Evolutionary conservation across 495 filamentous ascomycete genomes (phyloP), one percentile per base, ranked within the genome.

Genomic region (Aspergillus wentii): DNA sequence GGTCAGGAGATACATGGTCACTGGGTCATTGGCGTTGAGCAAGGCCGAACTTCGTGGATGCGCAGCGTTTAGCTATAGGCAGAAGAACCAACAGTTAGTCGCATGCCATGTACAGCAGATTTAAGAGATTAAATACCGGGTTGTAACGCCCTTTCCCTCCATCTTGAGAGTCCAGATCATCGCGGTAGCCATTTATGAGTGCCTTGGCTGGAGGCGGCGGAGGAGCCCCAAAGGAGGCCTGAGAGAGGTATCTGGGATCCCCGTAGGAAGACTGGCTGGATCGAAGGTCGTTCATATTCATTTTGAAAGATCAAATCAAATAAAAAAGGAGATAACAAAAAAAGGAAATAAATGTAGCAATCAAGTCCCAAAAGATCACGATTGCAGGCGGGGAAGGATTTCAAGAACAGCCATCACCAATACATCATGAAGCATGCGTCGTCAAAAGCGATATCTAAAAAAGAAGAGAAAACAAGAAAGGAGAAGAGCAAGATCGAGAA

Each of bases 1-100:
- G 46, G 91, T 90, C 37, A 98, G 71, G 11, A 98, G 69, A 60
- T 97, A 94, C 61, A 95, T 76, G 8, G 71, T 67, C 15, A 84
- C 74, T 8, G 74, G 75, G 49, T 85, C 80, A 40, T 62, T 66
- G 33, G 62, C 46, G 42, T 74, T 67, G 17, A 72, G 56, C 9
- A 64, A 54, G 14, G 57, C 60, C 5, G 71, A 71, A 43, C 57
- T 72, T 26, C 56, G 59, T 14, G 57, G 59, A 31, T 62, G 59
- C 25, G 42, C 30, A 18, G 56, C 38, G 33, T 62, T 65, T 15
- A 61, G 39, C 62, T 68, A 43, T 38, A 41, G 49, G 64, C 30
- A 61, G 43, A 32, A n/a, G n/a, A n/a, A n/a, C n/a, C n/a, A n/a
- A n/a, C n/a, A n/a, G n/a, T n/a, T n/a, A n/a, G n/a, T n/a, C n/a